phyloP scores from a whole-genome alignment of 1,139 yeast species.

The Sugiyamaella castrensis region DNA sequence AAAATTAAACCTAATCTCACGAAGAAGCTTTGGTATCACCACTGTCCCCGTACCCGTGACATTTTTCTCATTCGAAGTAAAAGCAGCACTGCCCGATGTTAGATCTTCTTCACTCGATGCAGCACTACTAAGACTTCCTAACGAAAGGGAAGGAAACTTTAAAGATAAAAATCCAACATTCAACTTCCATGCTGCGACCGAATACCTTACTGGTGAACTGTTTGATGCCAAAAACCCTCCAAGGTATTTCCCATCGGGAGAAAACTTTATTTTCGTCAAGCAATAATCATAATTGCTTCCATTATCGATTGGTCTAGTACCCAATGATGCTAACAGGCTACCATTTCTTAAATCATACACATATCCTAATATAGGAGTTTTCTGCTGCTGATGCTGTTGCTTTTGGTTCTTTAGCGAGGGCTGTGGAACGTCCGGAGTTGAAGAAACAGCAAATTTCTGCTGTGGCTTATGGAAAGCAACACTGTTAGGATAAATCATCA shows the following conservation, averaged over 20 bases:
- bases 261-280: constrained; percentile 22
- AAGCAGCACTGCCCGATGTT: background rate
- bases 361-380: constrained; percentile 20
- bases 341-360: constrained; percentile 32
- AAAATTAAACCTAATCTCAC: background rate
- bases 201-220: background rate
- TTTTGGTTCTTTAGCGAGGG: background rate
- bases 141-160: constrained; percentile 1
- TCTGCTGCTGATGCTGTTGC: background rate
- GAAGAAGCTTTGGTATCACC: background rate
- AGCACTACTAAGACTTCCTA: background rate
- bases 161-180: constrained; percentile 10
- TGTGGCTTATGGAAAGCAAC: constrained; percentile 30
- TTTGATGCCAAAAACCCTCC: constrained; percentile 9
- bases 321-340: constrained; percentile 24
- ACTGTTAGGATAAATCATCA: constrained; percentile 23
- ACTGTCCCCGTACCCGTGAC: background rate
- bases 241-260: constrained; percentile 29
- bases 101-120: background rate
- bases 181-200: constrained; percentile 18
- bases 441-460: constrained; percentile 30
- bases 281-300: constrained; percentile 6
- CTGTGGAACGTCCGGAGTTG: constrained; percentile 14
- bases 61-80: no score
- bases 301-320: constrained; percentile 4